Conservation (phyloP, 495 filamentous ascomycete species). For the Beverwykella pulmonaria region DNA sequence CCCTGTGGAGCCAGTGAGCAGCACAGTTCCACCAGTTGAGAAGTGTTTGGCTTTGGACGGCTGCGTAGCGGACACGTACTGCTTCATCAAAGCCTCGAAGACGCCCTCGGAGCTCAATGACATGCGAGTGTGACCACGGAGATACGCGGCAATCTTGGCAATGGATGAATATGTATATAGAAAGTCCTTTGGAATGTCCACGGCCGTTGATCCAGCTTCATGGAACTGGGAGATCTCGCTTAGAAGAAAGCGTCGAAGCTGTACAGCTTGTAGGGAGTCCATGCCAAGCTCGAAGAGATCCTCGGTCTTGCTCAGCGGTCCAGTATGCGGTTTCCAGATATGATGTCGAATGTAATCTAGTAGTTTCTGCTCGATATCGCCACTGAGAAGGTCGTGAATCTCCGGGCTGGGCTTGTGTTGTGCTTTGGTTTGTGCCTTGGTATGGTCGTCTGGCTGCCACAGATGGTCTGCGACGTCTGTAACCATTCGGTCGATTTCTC, state of each 20-base stretch:
- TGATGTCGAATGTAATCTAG: not conserved
- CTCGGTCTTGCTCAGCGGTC: conserved; percentile 19
- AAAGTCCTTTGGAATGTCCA: not conserved
- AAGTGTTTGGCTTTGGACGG: not conserved
- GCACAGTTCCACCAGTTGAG: not conserved
- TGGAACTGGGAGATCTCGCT: not conserved
- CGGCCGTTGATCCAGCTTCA: not conserved
- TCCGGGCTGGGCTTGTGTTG: not conserved
- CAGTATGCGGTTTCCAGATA: conserved; percentile 17
- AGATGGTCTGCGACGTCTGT: not conserved
- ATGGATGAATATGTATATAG: conserved; percentile 11
- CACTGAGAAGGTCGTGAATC: not conserved
- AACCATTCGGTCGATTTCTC: not conserved
- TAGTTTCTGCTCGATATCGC: not conserved
- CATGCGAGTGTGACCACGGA: not conserved
- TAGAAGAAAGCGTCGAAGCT: conserved; percentile 38
- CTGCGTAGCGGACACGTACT: not conserved
- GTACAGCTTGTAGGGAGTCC: conserved; percentile 47
- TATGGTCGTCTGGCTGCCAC: not conserved
- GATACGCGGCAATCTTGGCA: not conserved
- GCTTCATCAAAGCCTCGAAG: not conserved
- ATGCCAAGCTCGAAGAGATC: conserved; percentile 50
- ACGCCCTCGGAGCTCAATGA: not conserved
- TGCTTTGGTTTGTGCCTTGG: not conserved
- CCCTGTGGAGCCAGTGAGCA: conserved; percentile 12